These are phyloP conservation scores for Fusarium mexicanum DNA, from an alignment of 2,329 filamentous ascomycete species.

Conservation along the genomic window DNA sequence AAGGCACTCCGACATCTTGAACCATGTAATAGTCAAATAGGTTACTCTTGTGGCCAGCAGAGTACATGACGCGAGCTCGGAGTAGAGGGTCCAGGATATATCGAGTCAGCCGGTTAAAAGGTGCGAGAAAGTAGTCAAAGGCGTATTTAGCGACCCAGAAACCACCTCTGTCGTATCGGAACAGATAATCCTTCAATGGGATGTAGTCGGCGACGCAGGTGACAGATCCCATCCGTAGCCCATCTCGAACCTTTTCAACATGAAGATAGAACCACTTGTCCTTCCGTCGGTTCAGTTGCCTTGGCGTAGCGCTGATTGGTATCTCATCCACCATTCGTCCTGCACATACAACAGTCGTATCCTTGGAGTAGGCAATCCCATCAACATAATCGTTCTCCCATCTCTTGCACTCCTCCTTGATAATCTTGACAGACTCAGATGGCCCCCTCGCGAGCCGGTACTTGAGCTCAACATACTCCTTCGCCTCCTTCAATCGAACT, in stretches of 20 bases:
- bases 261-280: constrained; percentile 83
- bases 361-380: constrained; percentile 69
- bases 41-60: constrained; percentile 69
- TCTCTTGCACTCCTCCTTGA: constrained; percentile 56
- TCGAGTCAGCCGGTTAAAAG: constrained; percentile 72
- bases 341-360: constrained; percentile 67
- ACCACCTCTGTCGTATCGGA: constrained; percentile 75
- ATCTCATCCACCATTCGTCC: constrained; percentile 64
- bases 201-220: constrained; percentile 60
- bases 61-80: constrained; percentile 72
- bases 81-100: constrained; percentile 69
- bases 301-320: constrained; percentile 47
- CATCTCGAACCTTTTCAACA: constrained; percentile 56
- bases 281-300: constrained; percentile 63
- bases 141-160: constrained; percentile 74
- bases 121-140: constrained; percentile 71
- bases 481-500: constrained; percentile 65
- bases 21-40: constrained; percentile 69
- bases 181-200: constrained; percentile 73
- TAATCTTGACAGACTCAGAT: constrained; percentile 51
- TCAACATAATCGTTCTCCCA: constrained; percentile 71
- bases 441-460: constrained; percentile 60
- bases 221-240: constrained; percentile 33
- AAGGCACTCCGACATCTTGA: constrained; percentile 69
- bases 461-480: constrained; percentile 65